Conservation (phyloP, 805 yeast genomes). For the Pichia ethanolica region DNA sequence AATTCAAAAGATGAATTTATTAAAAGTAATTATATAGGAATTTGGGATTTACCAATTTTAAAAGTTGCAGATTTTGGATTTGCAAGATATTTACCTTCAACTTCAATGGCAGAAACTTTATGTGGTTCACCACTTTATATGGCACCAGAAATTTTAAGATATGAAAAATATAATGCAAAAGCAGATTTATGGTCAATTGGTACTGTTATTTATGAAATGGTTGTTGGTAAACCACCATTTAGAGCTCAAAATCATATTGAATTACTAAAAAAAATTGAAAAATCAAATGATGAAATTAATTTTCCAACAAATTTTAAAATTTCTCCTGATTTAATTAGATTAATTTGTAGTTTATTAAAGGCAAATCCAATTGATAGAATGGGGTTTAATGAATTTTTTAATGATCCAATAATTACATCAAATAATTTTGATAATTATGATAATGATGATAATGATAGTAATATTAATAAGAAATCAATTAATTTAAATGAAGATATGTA, state of each 20-base stretch:
- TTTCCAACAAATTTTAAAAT: constrained; percentile 67
- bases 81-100: constrained; percentile 88
- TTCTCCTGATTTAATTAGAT: constrained; percentile 54
- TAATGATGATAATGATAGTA: constrained; percentile 41
- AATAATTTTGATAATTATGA: constrained; percentile 32
- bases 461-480: constrained; percentile 53
- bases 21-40: constrained; percentile 57
- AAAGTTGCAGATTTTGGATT: constrained; percentile 97
- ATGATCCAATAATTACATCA: constrained; percentile 53
- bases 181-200: constrained; percentile 99
- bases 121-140: constrained; percentile 97
- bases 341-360: constrained; percentile 70
- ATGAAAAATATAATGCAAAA: constrained; percentile 93
- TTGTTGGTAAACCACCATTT: constrained; percentile 94
- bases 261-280: constrained; percentile 76
- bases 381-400: constrained; percentile 83
- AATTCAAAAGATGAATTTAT: constrained; percentile 56
- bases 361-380: constrained; percentile 84
- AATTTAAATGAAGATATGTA: constrained; percentile 67
- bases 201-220: constrained; percentile 91
- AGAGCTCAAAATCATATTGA: constrained; percentile 91
- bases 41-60: constrained; percentile 82
- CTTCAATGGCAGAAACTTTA: constrained; percentile 91
- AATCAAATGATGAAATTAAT: constrained; percentile 64
- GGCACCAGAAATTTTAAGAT: constrained; percentile 96